A percentile compares a stretch with the other conserved stretches of the same genome.
These are phyloP conservation scores for Alternaria arbusti DNA, from an alignment of 2,329 filamentous ascomycete species.

Conservation along the genomic window DNA sequence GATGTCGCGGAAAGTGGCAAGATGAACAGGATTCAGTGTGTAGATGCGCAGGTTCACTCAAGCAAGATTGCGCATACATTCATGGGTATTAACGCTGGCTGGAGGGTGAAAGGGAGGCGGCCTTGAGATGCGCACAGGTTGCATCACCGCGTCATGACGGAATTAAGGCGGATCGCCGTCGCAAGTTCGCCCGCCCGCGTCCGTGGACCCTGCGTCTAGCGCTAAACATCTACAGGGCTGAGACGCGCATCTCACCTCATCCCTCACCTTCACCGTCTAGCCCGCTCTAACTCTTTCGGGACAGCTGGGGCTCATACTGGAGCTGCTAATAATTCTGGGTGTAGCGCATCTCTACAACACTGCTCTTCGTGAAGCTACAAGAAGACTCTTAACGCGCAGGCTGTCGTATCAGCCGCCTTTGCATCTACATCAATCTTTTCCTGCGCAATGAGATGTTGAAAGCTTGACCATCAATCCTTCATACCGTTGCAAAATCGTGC, in stretches of 20 bases:
- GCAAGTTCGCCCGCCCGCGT: conserved; percentile 13
- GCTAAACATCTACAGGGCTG: conserved; percentile 5
- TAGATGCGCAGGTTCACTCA: not conserved
- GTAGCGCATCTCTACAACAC: not conserved
- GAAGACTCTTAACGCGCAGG: not conserved
- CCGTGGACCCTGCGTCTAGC: conserved; percentile 14
- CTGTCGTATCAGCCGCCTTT: not conserved
- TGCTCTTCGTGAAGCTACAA: not conserved
- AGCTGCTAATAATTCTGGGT: not conserved
- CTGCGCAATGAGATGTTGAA: not conserved
- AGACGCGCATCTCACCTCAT: conserved; percentile 3
- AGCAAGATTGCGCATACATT: not conserved
- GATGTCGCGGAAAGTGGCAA: not conserved
- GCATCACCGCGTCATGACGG: conserved; percentile 23
- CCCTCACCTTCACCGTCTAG: conserved; percentile 8
- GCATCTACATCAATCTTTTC: not conserved
- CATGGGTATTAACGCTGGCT: not conserved
- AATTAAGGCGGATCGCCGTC: conserved; percentile 6
- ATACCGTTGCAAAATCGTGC: not conserved
- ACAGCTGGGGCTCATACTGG: not conserved
- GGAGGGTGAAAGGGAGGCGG: not conserved
- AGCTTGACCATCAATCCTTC: not conserved
- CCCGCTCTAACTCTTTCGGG: not conserved
- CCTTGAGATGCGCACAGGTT: not conserved
- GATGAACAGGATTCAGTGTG: not conserved